Conservation (phyloP, 805 yeast genomes). For the Nakazawaea holstii region DNA sequence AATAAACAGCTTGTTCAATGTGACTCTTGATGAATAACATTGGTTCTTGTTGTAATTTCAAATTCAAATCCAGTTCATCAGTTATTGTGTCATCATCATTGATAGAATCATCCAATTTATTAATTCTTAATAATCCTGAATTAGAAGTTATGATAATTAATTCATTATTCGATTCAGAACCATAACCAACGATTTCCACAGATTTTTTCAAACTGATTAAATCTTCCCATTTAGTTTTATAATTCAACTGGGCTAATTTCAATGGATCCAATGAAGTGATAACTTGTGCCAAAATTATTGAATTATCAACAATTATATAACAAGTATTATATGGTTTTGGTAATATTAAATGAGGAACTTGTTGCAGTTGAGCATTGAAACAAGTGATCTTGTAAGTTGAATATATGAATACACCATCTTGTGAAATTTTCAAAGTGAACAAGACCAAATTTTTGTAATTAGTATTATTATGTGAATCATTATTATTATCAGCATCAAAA, state of each 20-base stretch:
- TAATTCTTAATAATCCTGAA: conserved; percentile 60
- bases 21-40: conserved; percentile 53
- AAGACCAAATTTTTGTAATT: conserved; percentile 37
- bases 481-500: conserved; percentile 26
- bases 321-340: conserved; percentile 47
- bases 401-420: conserved; percentile 45
- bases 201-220: conserved; percentile 50
- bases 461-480: conserved; percentile 6
- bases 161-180: conserved; percentile 21
- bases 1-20: conserved; percentile 80
- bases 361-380: conserved; percentile 24
- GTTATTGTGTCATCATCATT: conserved; percentile 17
- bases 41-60: conserved; percentile 15
- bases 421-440: conserved; percentile 46
- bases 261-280: conserved; percentile 32
- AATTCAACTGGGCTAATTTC: conserved; percentile 19
- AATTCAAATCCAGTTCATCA: conserved; percentile 7
- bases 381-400: conserved; percentile 66
- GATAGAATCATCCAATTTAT: conserved; percentile 30
- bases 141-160: conserved; percentile 39
- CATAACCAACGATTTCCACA: conserved; percentile 53
- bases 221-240: conserved; percentile 74
- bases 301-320: conserved; percentile 51
- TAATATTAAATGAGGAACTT: conserved; percentile 44
- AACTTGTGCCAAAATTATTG: conserved; percentile 64